These are phyloP conservation scores for Talaromyces atroroseus DNA, from an alignment of 2,329 filamentous ascomycete species.

Conservation along the genomic window DNA sequence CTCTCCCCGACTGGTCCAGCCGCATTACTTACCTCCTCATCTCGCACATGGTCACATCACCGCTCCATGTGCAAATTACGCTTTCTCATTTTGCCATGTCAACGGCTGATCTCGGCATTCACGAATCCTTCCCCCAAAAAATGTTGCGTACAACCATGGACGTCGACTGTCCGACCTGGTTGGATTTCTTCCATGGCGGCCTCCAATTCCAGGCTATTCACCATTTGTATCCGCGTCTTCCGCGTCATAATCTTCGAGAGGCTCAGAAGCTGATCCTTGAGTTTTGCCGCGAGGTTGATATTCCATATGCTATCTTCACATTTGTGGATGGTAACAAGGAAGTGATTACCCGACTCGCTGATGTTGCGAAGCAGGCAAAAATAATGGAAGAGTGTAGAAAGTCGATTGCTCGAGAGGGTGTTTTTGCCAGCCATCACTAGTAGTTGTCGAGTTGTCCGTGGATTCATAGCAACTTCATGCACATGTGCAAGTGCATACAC, in stretches of 20 bases:
- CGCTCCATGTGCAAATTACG: conserved; percentile 83
- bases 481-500: too few species aligned
- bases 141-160: conserved; percentile 95
- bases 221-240: conserved; percentile 77
- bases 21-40: conserved; percentile 71
- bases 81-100: conserved; percentile 93
- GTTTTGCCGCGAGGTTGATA: conserved; percentile 75
- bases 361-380: conserved; percentile 73
- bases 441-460: too few species aligned
- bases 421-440: conserved; percentile 1
- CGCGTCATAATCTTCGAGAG: conserved; percentile 73
- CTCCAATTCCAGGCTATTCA: conserved; percentile 87
- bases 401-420: conserved; percentile 10
- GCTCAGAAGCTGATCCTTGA: conserved; percentile 71
- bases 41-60: conserved; percentile 74
- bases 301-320: conserved; percentile 80
- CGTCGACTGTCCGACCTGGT: conserved; percentile 78
- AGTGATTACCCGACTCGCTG: conserved; percentile 68
- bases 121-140: conserved; percentile 82
- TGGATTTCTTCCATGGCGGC: conserved; percentile 84
- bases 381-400: conserved; percentile 71
- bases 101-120: conserved; percentile 74
- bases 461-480: neutral
- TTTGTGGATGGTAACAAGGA: conserved; percentile 79
- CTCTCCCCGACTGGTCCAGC: conserved; percentile 62